Evolutionary conservation across 257 asterid species (phyloP).

Genomic region (Schizonepeta tenuifolia): DNA sequence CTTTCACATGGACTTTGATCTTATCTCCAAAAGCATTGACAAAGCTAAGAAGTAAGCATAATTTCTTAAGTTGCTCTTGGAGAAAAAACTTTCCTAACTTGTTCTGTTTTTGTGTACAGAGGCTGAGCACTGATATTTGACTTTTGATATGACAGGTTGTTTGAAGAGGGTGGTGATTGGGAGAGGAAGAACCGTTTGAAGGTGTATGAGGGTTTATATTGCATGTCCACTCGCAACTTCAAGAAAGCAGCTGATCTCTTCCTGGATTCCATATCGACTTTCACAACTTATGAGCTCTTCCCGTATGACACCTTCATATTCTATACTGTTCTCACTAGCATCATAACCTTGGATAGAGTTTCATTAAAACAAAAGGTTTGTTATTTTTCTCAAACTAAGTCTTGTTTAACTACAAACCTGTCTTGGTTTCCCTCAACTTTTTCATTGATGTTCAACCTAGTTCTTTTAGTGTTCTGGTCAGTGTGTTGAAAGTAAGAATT

Average conservation of each 20-base stretch:
- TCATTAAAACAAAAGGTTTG: constrained; percentile 86
- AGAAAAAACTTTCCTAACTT: neutral
- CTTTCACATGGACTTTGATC: constrained; percentile 91
- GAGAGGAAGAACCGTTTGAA: constrained; percentile 95
- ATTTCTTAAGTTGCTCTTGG: constrained; percentile 17
- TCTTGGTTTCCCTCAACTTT: neutral
- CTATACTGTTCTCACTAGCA: constrained; percentile 87
- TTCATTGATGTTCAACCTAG: neutral
- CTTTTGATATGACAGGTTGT: constrained; percentile 60
- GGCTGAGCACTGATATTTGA: constrained; percentile 32
- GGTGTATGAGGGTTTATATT: constrained; percentile 91
- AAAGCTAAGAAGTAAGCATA: constrained; percentile 86
- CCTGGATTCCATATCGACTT: constrained; percentile 96
- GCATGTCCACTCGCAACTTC: constrained; percentile 96
- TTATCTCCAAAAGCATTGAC: constrained; percentile 90
- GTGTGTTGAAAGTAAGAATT: neutral
- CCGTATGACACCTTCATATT: constrained; percentile 88
- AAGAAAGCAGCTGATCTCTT: constrained; percentile 90
- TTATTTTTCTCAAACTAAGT: constrained; percentile 8
- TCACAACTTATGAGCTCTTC: constrained; percentile 91
- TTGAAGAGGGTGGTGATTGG: constrained; percentile 99
- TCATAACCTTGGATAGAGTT: constrained; percentile 88
- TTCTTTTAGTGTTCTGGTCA: neutral
- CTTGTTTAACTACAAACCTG: neutral
- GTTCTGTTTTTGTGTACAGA: constrained; percentile 15